Percentiles rank a stretch among this genome's conserved stretches.
Evolutionary conservation across 1,284 basidiomycete species (phyloP).

Genomic region (Retiboletus flavoniger): DNA sequence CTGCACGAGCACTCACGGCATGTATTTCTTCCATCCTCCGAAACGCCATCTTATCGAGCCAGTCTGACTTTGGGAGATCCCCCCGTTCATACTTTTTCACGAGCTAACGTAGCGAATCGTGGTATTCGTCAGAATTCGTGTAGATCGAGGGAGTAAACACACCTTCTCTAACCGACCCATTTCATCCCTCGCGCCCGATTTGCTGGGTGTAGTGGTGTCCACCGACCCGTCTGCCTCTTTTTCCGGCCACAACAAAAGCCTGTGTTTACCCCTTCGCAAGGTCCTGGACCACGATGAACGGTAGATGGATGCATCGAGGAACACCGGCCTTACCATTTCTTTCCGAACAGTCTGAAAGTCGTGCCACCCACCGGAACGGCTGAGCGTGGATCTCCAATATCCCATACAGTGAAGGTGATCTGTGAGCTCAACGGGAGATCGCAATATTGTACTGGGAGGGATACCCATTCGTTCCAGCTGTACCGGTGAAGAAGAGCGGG

Average conservation of each 20-base stretch:
- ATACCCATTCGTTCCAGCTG: conserved; percentile 96
- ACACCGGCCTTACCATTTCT: conserved; percentile 68
- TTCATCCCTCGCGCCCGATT: conserved; percentile 78
- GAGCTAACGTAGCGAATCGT: conserved; percentile 49
- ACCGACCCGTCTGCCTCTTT: conserved; percentile 82
- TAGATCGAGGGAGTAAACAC: conserved; percentile 14
- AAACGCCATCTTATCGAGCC: conserved; percentile 93
- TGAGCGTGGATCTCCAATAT: conserved; percentile 78
- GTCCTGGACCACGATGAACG: conserved; percentile 56
- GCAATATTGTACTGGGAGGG: conserved; percentile 87
- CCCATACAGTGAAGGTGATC: conserved; percentile 93
- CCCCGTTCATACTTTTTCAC: conserved; percentile 96
- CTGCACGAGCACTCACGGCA: conserved; percentile 52
- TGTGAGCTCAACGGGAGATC: conserved; percentile 88
- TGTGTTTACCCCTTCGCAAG: conserved; percentile 86
- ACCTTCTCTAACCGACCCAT: conserved; percentile 95
- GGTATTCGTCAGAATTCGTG: neutral
- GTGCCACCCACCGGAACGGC: conserved; percentile 85
- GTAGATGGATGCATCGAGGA: neutral
- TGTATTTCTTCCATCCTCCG: conserved; percentile 93
- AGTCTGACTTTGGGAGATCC: conserved; percentile 91
- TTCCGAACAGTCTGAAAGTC: conserved; percentile 86
- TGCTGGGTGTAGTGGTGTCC: conserved; percentile 85
- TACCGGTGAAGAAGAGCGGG: conserved; percentile 4
- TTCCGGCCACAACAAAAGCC: conserved; percentile 81